Percentiles rank a stretch among this genome's conserved stretches.
phyloP scores from a whole-genome alignment of 176 grass and related monocot genomes.

The Triticum urartu region DNA sequence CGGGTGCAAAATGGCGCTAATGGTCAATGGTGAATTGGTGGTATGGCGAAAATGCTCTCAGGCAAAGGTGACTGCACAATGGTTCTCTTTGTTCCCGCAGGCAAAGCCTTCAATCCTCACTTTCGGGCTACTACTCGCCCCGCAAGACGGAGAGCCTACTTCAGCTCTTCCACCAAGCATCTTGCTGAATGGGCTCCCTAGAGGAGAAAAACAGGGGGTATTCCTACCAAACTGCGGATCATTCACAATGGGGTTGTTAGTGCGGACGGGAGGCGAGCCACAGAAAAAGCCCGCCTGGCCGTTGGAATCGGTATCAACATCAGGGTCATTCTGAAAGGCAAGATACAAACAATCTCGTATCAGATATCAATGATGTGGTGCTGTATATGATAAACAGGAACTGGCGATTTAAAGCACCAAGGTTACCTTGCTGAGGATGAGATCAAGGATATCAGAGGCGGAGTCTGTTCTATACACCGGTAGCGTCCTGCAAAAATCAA shows the following conservation, averaged over 20 bases:
- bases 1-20: slow-evolving; percentile 19
- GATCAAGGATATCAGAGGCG: slow-evolving; percentile 63
- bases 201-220: slow-evolving; percentile 56
- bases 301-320: slow-evolving; percentile 54
- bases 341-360: neutral
- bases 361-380: slow-evolving; percentile 4
- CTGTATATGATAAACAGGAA: neutral
- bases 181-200: slow-evolving; percentile 58
- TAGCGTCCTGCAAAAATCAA: slow-evolving; percentile 34
- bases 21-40: neutral
- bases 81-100: slow-evolving; percentile 60
- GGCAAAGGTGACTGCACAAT: slow-evolving; percentile 58
- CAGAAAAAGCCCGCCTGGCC: slow-evolving; percentile 64
- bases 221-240: slow-evolving; percentile 72
- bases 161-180: slow-evolving; percentile 44
- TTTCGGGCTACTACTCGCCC: slow-evolving; percentile 70
- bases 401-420: neutral
- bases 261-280: slow-evolving; percentile 82
- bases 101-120: slow-evolving; percentile 91
- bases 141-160: slow-evolving; percentile 67
- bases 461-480: slow-evolving; percentile 53
- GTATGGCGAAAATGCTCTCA: slow-evolving; percentile 37
- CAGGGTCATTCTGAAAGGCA: slow-evolving; percentile 54
- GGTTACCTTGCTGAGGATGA: slow-evolving; percentile 68
- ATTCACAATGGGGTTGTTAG: slow-evolving; percentile 77